Base-by-base conservation (phyloP, 2,329 filamentous ascomycete species). In the Calonectria multiphialidica region DNA sequence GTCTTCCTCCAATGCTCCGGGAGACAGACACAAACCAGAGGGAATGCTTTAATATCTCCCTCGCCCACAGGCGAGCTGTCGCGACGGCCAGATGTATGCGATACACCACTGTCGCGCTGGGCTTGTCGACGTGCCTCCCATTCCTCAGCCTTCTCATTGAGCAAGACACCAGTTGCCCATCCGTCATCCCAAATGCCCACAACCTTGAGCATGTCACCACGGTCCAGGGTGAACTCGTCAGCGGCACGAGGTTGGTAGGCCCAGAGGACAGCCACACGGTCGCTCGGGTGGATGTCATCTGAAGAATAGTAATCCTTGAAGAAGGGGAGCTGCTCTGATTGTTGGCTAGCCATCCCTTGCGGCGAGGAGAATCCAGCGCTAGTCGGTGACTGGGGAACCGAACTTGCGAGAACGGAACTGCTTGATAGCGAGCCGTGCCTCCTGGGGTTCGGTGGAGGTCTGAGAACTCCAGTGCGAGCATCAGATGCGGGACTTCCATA, bases 281-380 rank as follows among this genome's bases (percentile, higher is more conserved):
- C 96, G 69, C 94, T 93, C 0, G 96, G 94, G 79, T 96, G 95
- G 70, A 99, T 98, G 79, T 98, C 96, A 79, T 98, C 97, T 78
- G 96, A 93, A 2, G 96, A 98, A 82, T 99, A 99, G 84, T 99
- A 99, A 83, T 99, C 97, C 82, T 98, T 98, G 91, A 99, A 99
- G 81, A 95, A 98, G 5, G 94, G 93, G 66, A 99, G 87, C 83
- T 98, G 97, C 84, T 99, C 97, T 0, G 96, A 98, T 82, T 98
- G 95, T 72, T 96, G 95, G 79, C 95, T 98, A 28, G 92, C 91
- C 73, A 96, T 85, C 30, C 93, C 95, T 79, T 94, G 94, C 0
- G 95, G 95, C 4, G 96, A 98, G 3, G 96, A 98, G 83, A 94
- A 93, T 65, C 92, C 93, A 55, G 89, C 92, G 81, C 90, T 95